Base-by-base conservation (phyloP, 306 rosid genomes). In the Prunus padus region DNA sequence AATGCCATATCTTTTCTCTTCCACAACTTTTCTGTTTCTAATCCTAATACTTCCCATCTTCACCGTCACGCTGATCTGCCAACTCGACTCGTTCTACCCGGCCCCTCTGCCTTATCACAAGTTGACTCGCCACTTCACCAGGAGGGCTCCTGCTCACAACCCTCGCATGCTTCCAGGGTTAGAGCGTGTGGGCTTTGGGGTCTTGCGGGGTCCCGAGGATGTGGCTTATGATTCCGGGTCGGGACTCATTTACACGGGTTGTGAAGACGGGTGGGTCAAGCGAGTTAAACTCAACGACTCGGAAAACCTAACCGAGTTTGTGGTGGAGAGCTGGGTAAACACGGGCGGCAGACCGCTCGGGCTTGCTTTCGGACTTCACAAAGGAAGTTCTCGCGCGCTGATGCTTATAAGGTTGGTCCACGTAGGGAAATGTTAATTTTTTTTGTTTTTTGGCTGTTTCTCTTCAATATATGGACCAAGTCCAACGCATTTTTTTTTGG, bases 261-360 rank as follows among this genome's bases (percentile, higher is more conserved):
- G 96, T 49, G 75, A n/a, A 1, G 93, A 89, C 47, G 96, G 97
- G 76, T 93, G 96, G 98, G 56, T 93, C 23, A 91, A 86, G 79
- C 87, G 85, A 81, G 77, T 91, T 26, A 83, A 72, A 20, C 30
- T 84, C 63, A 84, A 81, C 63, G 85, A 86, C 18, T 87, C 90
- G 25, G 86, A 25, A 16, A 60, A 7, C 16, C 51, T 25, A 28
- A 28, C 2, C 54, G 80, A 86, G 83, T 63, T 86, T 45, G 79
- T 37, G 9, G 84, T 93, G 14, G 84, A 84, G 31, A 57, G 82
- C 2, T 91, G 93, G 98, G 87, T 86, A n/a, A 77, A 86, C 80
- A 91, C 92, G 0, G 91, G 92, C 3, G 98, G 98, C 4, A 88
- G 97, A 19, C 97, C 97, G 0, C 87, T 93, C 2, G 96, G 97